Evolutionary conservation across 2,329 filamentous ascomycete genomes (phyloP).

Genomic region (Biscogniauxia marginata): DNA sequence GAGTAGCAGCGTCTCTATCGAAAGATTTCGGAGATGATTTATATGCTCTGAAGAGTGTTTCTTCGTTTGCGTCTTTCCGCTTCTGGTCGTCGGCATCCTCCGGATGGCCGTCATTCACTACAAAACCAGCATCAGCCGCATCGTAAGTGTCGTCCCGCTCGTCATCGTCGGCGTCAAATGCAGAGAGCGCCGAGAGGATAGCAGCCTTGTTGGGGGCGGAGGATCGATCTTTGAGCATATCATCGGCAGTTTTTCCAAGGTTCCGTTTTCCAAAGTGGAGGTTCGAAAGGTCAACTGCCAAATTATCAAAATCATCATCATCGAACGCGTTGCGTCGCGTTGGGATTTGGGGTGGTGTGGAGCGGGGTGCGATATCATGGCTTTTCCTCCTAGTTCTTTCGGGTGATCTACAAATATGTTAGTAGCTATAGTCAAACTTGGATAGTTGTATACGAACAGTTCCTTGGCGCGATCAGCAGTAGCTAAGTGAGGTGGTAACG

Average conservation of each 20-base stretch:
- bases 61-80: conserved; percentile 58
- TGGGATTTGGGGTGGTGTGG: conserved; percentile 57
- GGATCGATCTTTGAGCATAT: conserved; percentile 64
- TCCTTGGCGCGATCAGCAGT: conserved; percentile 62
- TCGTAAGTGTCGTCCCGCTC: conserved; percentile 98
- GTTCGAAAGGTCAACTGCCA: conserved; percentile 63
- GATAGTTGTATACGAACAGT: conserved; percentile 43
- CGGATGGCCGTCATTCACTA: conserved; percentile 68
- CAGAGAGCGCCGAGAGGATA: conserved; percentile 82
- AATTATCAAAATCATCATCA: conserved; percentile 73
- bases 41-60: conserved; percentile 71
- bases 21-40: conserved; percentile 65
- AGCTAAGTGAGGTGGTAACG: conserved; percentile 67
- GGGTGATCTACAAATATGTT: conserved; percentile 25
- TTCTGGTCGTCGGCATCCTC: conserved; percentile 49
- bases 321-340: conserved; percentile 74
- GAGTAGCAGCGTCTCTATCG: conserved; percentile 66
- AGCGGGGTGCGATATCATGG: conserved; percentile 53
- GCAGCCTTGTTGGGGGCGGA: conserved; percentile 74
- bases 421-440: neutral
- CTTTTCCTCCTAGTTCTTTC: conserved; percentile 28
- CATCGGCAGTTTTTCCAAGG: conserved; percentile 65
- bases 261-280: conserved; percentile 78
- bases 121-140: conserved; percentile 84
- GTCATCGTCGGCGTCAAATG: conserved; percentile 92